Evolutionary conservation across 768 basidiomycete genomes (phyloP).

Genomic region (Russula earlei): DNA sequence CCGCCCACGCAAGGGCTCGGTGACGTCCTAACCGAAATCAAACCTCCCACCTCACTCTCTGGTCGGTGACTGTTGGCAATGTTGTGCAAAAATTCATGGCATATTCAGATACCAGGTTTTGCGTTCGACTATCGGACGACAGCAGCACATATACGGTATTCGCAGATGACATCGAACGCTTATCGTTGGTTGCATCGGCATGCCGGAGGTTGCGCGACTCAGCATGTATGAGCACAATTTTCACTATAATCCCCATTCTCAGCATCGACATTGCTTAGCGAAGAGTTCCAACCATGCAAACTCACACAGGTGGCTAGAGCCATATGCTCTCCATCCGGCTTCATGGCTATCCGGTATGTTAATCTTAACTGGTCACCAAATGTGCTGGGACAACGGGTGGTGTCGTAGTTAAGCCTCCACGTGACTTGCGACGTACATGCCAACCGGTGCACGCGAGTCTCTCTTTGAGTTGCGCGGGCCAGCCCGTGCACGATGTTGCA

Average conservation of each 20-base stretch:
- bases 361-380: background rate
- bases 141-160: background rate
- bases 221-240: slow-evolving; percentile 3
- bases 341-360: slow-evolving; percentile 18
- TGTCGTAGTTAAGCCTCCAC: slow-evolving; percentile 25
- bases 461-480: slow-evolving; percentile 52
- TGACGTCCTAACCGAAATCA: background rate
- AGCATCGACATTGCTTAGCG: background rate
- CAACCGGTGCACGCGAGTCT: slow-evolving; percentile 45
- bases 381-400: background rate
- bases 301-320: slow-evolving; percentile 12
- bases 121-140: slow-evolving; percentile 4
- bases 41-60: background rate
- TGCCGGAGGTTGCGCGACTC: slow-evolving; percentile 14
- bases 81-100: background rate
- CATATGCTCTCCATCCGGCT: slow-evolving; percentile 8
- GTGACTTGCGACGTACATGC: slow-evolving; percentile 45
- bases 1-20: background rate
- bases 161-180: slow-evolving; percentile 9
- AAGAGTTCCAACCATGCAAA: background rate
- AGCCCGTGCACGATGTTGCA: slow-evolving; percentile 46
- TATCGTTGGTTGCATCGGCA: slow-evolving; percentile 3
- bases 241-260: background rate
- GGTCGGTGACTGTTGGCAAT: slow-evolving; percentile 3
- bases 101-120: slow-evolving; percentile 6